Conservation (phyloP, 306 rosid genomes). For the Medicago ruthenica region DNA sequence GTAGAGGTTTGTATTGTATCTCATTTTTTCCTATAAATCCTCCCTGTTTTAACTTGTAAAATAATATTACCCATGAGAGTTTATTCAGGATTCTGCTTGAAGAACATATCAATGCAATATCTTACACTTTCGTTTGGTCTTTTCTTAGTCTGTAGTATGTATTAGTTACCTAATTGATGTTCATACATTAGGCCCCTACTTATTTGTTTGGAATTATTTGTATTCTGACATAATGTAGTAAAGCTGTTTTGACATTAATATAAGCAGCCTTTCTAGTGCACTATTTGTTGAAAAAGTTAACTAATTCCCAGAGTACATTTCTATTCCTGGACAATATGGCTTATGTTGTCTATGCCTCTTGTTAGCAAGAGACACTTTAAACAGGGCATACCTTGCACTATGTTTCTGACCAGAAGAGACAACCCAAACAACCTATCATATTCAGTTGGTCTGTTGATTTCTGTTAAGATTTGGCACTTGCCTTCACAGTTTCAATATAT, state of each 20-base stretch:
- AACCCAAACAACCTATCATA: neutral
- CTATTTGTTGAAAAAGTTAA: neutral
- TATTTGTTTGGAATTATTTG: neutral
- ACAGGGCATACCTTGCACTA: neutral
- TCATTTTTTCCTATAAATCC: slow-evolving; percentile 6
- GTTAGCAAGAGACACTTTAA: neutral
- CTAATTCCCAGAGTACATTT: neutral
- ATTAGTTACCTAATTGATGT: slow-evolving; percentile 15
- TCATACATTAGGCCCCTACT: slow-evolving; percentile 4
- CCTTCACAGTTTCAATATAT: slow-evolving; percentile 5
- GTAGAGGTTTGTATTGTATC: neutral
- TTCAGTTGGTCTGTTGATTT: slow-evolving; percentile 16
- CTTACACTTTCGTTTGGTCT: slow-evolving; percentile 2
- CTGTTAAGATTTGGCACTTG: neutral
- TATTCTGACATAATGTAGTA: slow-evolving; percentile 8
- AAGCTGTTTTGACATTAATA: slow-evolving; percentile 17
- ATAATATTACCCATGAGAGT: slow-evolving; percentile 3
- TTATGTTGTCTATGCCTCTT: neutral
- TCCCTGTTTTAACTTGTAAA: slow-evolving; percentile 4
- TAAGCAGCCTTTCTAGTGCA: slow-evolving; percentile 24
- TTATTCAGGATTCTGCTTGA: neutral
- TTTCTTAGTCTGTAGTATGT: slow-evolving; percentile 10
- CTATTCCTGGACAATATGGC: neutral
- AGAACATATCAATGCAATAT: slow-evolving; percentile 21
- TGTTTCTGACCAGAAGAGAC: slow-evolving; percentile 9